phyloP scores from a whole-genome alignment of 768 basidiomycete species.

The Arthromyces matolae region DNA sequence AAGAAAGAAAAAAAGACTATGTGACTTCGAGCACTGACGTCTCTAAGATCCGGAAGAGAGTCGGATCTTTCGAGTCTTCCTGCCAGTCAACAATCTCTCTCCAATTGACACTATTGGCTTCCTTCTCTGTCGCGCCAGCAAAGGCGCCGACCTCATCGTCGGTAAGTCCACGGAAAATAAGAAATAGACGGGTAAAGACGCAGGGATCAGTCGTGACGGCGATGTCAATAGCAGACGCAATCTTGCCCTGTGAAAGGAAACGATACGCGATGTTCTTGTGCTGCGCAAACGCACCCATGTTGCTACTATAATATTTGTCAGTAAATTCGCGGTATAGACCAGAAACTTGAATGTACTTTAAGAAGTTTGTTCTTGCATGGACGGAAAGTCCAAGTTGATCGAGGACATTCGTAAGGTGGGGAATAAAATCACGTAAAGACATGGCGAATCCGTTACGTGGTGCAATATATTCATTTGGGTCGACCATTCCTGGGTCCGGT shows the following conservation, averaged over 20 bases:
- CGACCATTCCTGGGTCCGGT: slow-evolving; percentile 72
- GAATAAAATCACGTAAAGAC: slow-evolving; percentile 76
- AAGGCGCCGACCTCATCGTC: slow-evolving; percentile 79
- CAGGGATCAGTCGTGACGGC: slow-evolving; percentile 79
- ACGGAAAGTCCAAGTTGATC: slow-evolving; percentile 83
- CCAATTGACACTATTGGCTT: slow-evolving; percentile 81
- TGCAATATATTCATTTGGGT: slow-evolving; percentile 74
- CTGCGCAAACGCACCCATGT: slow-evolving; percentile 65
- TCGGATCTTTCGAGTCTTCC: slow-evolving; percentile 72
- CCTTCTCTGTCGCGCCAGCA: slow-evolving; percentile 79
- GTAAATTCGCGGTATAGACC: slow-evolving; percentile 1
- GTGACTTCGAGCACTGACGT: slow-evolving; percentile 72
- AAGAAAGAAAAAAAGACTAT: slow-evolving; percentile 21
- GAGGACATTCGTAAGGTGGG: slow-evolving; percentile 76
- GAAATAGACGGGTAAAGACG: slow-evolving; percentile 78
- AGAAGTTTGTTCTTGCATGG: slow-evolving; percentile 76
- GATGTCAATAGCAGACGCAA: slow-evolving; percentile 85
- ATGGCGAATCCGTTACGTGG: slow-evolving; percentile 85
- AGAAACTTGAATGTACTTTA: slow-evolving; percentile 50
- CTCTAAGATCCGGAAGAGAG: slow-evolving; percentile 76
- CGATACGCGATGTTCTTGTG: slow-evolving; percentile 90
- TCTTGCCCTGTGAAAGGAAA: slow-evolving; percentile 75
- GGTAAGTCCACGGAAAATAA: slow-evolving; percentile 78
- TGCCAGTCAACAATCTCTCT: slow-evolving; percentile 76
- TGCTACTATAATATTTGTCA: slow-evolving; percentile 55